These are phyloP conservation scores for Suillus clintonianus DNA, from an alignment of 768 basidiomycete species.

Conservation along the genomic window DNA sequence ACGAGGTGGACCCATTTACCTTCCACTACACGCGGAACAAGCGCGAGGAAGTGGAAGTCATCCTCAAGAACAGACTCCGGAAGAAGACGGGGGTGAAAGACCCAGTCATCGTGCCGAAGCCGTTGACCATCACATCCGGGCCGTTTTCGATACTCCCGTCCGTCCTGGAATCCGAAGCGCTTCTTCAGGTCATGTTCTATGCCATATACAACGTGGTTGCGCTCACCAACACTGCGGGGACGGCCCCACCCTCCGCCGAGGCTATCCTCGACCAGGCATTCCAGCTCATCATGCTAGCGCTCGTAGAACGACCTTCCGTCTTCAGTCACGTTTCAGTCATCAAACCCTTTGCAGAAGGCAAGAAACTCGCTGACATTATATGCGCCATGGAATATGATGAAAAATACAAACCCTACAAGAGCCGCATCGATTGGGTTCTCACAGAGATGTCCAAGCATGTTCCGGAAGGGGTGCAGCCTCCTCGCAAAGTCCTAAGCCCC, in stretches of 20 bases:
- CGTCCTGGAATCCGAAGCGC: constrained; percentile 67
- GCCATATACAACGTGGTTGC: constrained; percentile 73
- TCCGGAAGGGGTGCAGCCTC: constrained; percentile 54
- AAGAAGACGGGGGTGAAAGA: constrained; percentile 63
- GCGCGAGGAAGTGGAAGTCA: constrained; percentile 85
- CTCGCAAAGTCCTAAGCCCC: constrained; percentile 45
- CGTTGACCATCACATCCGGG: constrained; percentile 61
- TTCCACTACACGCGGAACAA: constrained; percentile 94
- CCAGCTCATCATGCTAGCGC: constrained; percentile 82
- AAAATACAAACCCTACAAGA: constrained; percentile 69
- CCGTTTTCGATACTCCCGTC: constrained; percentile 69
- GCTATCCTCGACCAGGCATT: constrained; percentile 88
- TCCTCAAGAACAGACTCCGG: constrained; percentile 66
- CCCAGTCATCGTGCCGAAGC: constrained; percentile 75
- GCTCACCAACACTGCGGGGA: constrained; percentile 58
- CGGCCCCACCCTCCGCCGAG: constrained; percentile 77
- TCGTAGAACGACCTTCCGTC: constrained; percentile 64
- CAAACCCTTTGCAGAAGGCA: constrained; percentile 57
- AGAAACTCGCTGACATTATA: constrained; percentile 69
- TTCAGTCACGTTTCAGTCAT: constrained; percentile 63
- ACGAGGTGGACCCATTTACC: constrained; percentile 94
- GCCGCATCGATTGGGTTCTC: constrained; percentile 78
- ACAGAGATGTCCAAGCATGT: constrained; percentile 55
- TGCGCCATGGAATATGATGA: constrained; percentile 79
- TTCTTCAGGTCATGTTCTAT: constrained; percentile 84